Percentiles rank a stretch among this genome's conserved stretches.
Conservation (phyloP, 441 rosid species). For the Gossypium davidsonii region DNA sequence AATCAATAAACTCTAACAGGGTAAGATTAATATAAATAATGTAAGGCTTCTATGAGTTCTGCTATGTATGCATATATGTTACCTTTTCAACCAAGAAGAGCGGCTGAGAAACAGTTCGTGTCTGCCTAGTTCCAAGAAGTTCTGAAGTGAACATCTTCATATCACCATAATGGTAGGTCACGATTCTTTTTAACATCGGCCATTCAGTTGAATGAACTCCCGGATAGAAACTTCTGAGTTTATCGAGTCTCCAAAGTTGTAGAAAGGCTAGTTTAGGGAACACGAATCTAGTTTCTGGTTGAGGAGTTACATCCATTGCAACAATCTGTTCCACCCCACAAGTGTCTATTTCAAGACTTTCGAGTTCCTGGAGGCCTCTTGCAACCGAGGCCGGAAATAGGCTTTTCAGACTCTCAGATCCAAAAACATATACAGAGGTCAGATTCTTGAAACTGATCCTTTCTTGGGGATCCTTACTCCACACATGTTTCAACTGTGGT, state of each 20-base stretch:
- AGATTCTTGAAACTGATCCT: conserved; percentile 19
- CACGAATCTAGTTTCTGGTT: conserved; percentile 3
- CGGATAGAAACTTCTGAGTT: conserved; percentile 15
- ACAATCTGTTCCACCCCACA: conserved; percentile 24
- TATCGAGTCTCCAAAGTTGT: conserved; percentile 1
- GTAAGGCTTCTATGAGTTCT: neutral
- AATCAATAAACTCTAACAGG: neutral
- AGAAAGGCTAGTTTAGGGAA: conserved; percentile 14
- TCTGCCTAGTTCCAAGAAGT: neutral
- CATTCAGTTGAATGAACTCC: conserved; percentile 8
- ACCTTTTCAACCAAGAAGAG: conserved; percentile 16
- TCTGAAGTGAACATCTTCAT: conserved; percentile 6
- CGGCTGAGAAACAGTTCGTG: neutral
- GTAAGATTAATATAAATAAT: neutral
- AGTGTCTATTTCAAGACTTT: neutral
- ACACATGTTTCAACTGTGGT: conserved; percentile 27
- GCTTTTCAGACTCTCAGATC: conserved; percentile 15
- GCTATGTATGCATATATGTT: neutral
- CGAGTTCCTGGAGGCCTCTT: conserved; percentile 11
- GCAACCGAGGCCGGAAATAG: conserved; percentile 26
- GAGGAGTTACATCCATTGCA: neutral
- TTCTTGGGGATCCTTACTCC: conserved; percentile 19
- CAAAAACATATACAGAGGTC: neutral
- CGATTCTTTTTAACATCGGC: conserved; percentile 1
- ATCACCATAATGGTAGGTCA: conserved; percentile 3